phyloP scores from a whole-genome alignment of 2,329 filamentous ascomycete genomes.

The Dactylellina haptotyla region DNA sequence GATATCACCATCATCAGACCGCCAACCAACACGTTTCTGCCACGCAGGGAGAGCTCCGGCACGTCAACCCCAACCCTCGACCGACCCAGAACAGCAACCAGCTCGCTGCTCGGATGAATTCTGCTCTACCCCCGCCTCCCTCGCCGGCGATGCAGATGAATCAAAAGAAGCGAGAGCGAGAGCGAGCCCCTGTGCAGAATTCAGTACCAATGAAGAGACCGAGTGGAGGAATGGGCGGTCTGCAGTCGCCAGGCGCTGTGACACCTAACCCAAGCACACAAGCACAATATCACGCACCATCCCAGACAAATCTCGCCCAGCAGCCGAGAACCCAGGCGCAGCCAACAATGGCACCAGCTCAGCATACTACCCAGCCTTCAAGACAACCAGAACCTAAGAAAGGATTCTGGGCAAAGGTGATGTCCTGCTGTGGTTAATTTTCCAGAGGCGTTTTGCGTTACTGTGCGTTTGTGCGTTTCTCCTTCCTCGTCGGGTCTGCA shows the following conservation, averaged over 20 bases:
- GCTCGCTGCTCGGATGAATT: conserved; percentile 87
- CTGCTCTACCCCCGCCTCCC: conserved; percentile 89
- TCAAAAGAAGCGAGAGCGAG: conserved; percentile 75
- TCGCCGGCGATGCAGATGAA: conserved; percentile 84
- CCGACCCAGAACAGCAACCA: conserved; percentile 68
- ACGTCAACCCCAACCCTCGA: conserved; percentile 66
- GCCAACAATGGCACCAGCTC: conserved; percentile 67
- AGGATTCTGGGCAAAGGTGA: conserved; percentile 87
- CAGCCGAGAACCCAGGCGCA: conserved; percentile 71
- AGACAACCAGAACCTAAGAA: conserved; percentile 76
- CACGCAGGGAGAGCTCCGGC: conserved; percentile 58
- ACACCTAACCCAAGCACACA: conserved; percentile 91
- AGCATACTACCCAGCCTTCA: conserved; percentile 63
- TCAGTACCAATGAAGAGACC: conserved; percentile 78
- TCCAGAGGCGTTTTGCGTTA: conserved; percentile 57
- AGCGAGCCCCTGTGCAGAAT: conserved; percentile 77
- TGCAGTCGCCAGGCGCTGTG: conserved; percentile 73
- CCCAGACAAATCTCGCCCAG: conserved; percentile 83
- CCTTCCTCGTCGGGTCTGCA: conserved; percentile 52
- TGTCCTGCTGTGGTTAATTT: conserved; percentile 88
- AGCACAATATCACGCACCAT: conserved; percentile 90
- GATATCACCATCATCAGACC: conserved; percentile 65
- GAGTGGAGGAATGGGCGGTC: conserved; percentile 75
- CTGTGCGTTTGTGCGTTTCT: conserved; percentile 53
- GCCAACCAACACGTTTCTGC: conserved; percentile 66